Evolutionary conservation across 164 flowering plant genomes (phyloP).

Genomic region (Tetrastigma voinierianum): DNA sequence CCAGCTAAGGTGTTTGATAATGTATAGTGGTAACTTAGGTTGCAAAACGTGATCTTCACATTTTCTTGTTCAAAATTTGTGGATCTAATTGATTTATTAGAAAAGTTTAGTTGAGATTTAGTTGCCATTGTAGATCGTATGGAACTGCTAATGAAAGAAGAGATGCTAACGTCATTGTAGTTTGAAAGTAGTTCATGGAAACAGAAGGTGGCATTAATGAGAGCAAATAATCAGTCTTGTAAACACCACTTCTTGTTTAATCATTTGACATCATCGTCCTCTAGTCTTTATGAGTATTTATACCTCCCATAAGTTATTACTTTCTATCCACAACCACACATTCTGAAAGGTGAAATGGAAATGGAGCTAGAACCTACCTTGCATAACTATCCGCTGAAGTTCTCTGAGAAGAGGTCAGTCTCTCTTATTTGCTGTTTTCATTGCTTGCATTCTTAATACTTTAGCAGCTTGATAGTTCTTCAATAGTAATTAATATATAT

Average conservation of each 20-base stretch:
- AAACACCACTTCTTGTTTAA: neutral
- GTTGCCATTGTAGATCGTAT: too few species aligned
- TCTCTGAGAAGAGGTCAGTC: constrained; percentile 13
- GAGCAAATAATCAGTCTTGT: neutral
- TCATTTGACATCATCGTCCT: neutral
- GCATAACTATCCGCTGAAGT: neutral
- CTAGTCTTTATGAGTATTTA: too few species aligned
- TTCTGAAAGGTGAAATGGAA: neutral
- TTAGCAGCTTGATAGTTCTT: neutral
- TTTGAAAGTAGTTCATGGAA: constrained; percentile 3
- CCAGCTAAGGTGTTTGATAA: too few species aligned
- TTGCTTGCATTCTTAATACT: neutral
- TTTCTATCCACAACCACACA: neutral
- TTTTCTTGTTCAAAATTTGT: too few species aligned
- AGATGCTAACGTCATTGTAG: neutral
- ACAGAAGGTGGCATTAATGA: neutral
- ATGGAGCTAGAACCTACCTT: neutral
- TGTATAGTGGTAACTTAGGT: too few species aligned
- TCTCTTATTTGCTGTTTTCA: neutral
- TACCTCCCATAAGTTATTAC: neutral
- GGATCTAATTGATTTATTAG: too few species aligned
- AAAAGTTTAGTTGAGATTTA: too few species aligned
- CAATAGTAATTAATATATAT: neutral
- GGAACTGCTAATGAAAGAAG: too few species aligned
- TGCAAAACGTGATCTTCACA: too few species aligned